Evolutionary conservation across 169 alveolate species (phyloP).

Genomic region (Plasmodium vivax): DNA sequence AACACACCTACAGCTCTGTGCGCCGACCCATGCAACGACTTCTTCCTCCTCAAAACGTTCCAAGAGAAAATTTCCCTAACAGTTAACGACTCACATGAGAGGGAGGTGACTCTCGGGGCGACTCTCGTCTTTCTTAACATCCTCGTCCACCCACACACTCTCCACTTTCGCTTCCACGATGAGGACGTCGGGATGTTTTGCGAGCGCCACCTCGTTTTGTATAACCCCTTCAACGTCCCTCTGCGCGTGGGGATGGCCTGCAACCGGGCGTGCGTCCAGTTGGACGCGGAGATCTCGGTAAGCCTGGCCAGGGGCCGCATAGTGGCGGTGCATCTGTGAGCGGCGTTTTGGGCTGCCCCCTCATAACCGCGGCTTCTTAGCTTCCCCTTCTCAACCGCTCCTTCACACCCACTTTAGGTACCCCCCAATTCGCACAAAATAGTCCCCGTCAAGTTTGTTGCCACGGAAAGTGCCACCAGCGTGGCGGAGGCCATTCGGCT

Average conservation of each 20-base stretch:
- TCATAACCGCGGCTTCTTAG: too few species aligned
- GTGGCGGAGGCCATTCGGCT: constrained; percentile 25
- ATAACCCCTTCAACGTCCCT: constrained; percentile 36
- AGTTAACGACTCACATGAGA: not conserved
- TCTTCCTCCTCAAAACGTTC: constrained; percentile 10
- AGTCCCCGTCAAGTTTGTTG: constrained; percentile 33
- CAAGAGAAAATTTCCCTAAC: constrained; percentile 11
- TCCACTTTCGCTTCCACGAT: constrained; percentile 17
- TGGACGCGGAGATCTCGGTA: not conserved
- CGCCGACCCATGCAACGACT: not conserved
- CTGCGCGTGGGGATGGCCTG: not conserved
- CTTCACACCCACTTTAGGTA: constrained; percentile 7
- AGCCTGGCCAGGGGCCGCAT: not conserved
- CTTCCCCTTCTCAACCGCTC: not conserved
- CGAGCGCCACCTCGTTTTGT: constrained; percentile 12
- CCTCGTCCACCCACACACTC: not conserved
- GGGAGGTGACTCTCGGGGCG: constrained; percentile 3
- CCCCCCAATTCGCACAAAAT: constrained; percentile 18
- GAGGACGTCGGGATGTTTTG: constrained; percentile 18
- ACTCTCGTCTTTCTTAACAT: constrained; percentile 10
- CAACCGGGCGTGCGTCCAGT: not conserved
- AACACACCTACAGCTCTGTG: not conserved
- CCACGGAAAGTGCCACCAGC: not conserved
- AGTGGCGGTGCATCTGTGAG: not conserved
- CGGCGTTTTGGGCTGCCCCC: not conserved